Evolutionary conservation across 176 grass and related monocot species (phyloP).

Genomic region (Carex scoparia): DNA sequence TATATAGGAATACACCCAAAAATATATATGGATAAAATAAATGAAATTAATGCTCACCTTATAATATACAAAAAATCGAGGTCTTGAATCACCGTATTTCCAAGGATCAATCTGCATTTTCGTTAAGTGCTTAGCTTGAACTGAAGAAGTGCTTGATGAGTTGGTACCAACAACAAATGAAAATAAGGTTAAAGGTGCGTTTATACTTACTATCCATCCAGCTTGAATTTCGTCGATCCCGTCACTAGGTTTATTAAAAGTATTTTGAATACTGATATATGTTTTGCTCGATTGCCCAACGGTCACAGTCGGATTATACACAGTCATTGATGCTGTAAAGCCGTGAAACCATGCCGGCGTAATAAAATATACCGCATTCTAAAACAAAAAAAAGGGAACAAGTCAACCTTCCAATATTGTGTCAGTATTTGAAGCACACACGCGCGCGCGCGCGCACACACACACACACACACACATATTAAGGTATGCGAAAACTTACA

Average conservation of each 20-base stretch:
- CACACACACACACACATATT: no score
- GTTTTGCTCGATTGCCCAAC: background rate
- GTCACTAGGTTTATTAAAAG: background rate
- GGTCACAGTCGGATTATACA: background rate
- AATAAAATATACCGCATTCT: constrained; percentile 1
- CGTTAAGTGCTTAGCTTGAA: background rate
- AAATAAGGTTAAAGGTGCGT: background rate
- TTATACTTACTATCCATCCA: constrained; percentile 4
- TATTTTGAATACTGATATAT: constrained; percentile 4
- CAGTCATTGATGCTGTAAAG: background rate
- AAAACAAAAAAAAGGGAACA: background rate
- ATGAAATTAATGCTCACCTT: background rate
- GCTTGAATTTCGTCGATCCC: background rate
- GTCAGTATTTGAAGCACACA: background rate
- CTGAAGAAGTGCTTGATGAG: background rate
- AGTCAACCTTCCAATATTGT: background rate
- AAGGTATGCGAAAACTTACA: background rate
- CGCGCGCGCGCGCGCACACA: no score
- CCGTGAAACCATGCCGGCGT: background rate
- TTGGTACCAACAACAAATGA: background rate
- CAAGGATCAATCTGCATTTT: constrained; percentile 17
- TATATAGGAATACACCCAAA: background rate
- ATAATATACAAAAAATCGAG: background rate
- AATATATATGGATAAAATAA: background rate
- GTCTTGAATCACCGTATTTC: background rate